These are phyloP conservation scores for Alternaria sp. DNA, from an alignment of 2,329 filamentous ascomycete species.

Conservation along the genomic window DNA sequence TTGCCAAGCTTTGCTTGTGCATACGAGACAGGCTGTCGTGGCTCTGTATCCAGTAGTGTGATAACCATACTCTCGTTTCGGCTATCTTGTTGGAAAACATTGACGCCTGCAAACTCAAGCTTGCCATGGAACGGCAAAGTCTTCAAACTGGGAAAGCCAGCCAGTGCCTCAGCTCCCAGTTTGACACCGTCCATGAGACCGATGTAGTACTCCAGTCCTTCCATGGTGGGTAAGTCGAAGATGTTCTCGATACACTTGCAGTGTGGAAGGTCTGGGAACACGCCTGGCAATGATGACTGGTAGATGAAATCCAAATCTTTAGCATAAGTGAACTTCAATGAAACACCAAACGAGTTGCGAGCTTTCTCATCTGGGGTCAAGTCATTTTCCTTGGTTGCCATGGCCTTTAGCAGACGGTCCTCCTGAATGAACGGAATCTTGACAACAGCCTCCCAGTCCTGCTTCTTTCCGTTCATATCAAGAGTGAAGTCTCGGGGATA, in stretches of 20 bases:
- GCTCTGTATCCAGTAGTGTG: conserved; percentile 78
- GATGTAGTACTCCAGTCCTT: conserved; percentile 84
- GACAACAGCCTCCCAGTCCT: conserved; percentile 99
- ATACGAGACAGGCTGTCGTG: conserved; percentile 71
- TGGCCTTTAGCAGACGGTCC: conserved; percentile 80
- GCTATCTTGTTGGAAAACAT: conserved; percentile 94
- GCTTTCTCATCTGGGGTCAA: conserved; percentile 80
- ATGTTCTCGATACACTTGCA: conserved; percentile 96
- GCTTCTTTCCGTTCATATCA: conserved; percentile 99
- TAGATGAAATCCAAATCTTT: conserved; percentile 80
- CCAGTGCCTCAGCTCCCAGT: conserved; percentile 81
- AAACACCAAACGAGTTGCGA: conserved; percentile 90
- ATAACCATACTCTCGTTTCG: conserved; percentile 96
- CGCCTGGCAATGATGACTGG: conserved; percentile 83
- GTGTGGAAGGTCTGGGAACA: conserved; percentile 86
- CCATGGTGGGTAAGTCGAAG: conserved; percentile 91
- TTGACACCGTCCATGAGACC: conserved; percentile 86
- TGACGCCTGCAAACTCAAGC: conserved; percentile 87
- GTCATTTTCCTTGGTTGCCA: conserved; percentile 81
- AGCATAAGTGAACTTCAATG: conserved; percentile 90
- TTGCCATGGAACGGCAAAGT: conserved; percentile 83
- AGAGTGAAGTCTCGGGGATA: conserved; percentile 96
- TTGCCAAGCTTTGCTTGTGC: conserved; percentile 84
- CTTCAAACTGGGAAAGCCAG: conserved; percentile 90
- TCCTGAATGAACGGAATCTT: conserved; percentile 99